Base-by-base conservation (phyloP, 2,329 filamentous ascomycete species). In the Beauveria varroae region DNA sequence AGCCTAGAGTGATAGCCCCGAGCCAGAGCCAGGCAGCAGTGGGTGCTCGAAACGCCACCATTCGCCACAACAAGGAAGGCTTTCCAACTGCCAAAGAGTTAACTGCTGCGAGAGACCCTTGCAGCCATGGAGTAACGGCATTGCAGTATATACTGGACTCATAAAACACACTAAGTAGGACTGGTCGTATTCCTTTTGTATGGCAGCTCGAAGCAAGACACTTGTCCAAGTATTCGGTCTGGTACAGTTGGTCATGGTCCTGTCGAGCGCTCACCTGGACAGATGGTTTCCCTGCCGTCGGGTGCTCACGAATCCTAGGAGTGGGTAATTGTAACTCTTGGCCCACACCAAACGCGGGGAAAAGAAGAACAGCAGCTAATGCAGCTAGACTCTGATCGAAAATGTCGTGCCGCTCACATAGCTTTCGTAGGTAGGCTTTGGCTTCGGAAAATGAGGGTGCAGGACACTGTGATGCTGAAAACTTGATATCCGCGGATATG, bases 111-210 rank as follows among this genome's bases (percentile, higher is more conserved):
- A 69, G 54, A 18, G 63, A 56, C 59, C 69, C 67, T 58, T 72
- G 66, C 8, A 73, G 57, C 69, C 68, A 73, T 54, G 68, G 64
- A 37, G 65, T 67, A n/a, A 65, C 66, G 4, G 63, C 60, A 62
- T 73, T 72, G 63, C 68, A 72, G 37, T 69, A 60, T 5, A 73
- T 61, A 9, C 28, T 60, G 3, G 66, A 65, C 18, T 71, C 66
- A 56, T 68, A 71, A 61, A 72, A 71, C 30, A 64, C 62, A 43
- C 67, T 69, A 1, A 69, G 64, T 9, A 73, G 61, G 46, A 71
- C 65, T 10, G 67, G 61, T 4, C 61, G 61, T 43, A 71, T 65
- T 18, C 67, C 68, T 56, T 55, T 63, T 20, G 55, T 63, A 52
- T 68, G 58, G 61, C 67, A 70, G 57, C 68, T 69, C 26, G 69